Percentiles rank a stretch among this genome's conserved stretches.
phyloP scores from a whole-genome alignment of 495 filamentous ascomycete genomes.

The Pseudotulostoma volvatum region DNA sequence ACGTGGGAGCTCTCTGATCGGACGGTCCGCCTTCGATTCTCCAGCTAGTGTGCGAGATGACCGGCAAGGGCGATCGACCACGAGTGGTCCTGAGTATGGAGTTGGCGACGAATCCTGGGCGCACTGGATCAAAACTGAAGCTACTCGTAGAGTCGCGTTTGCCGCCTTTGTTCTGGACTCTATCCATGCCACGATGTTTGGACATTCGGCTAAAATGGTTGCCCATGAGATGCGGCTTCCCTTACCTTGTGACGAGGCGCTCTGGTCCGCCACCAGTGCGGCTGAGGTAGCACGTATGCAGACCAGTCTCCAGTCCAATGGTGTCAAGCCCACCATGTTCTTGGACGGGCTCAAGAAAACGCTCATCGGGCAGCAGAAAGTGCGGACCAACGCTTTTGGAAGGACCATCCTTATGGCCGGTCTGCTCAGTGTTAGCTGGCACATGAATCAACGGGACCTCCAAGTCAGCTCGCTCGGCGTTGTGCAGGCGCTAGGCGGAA shows the following conservation, averaged over 20 bases:
- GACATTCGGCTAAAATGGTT: conserved; percentile 92
- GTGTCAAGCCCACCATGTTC: conserved; percentile 75
- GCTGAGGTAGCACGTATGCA: conserved; percentile 81
- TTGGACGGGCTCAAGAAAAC: conserved; percentile 85
- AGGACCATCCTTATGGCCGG: conserved; percentile 94
- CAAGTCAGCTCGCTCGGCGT: conserved; percentile 78
- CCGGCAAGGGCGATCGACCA: conserved; percentile 30
- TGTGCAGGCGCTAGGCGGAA: conserved; percentile 66
- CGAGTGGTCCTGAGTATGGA: conserved; percentile 41
- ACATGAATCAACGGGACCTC: conserved; percentile 92
- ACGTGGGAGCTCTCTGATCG: conserved; percentile 78
- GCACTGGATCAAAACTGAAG: conserved; percentile 90
- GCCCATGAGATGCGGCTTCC: conserved; percentile 89
- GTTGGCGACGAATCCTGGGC: conserved; percentile 88
- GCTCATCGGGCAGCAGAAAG: conserved; percentile 69
- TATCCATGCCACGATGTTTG: conserved; percentile 96
- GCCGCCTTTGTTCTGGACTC: conserved; percentile 92
- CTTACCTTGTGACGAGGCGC: conserved; percentile 79
- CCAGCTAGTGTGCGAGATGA: conserved; percentile 66
- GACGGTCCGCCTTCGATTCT: conserved; percentile 73
- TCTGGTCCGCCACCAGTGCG: conserved; percentile 86
- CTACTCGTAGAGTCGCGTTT: conserved; percentile 79
- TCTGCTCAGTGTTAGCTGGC: conserved; percentile 85
- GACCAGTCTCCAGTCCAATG: conserved; percentile 61
- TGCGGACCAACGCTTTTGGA: conserved; percentile 87